A percentile compares a stretch with the other conserved stretches of the same genome.
These are phyloP conservation scores for Eurotiales sp. DNA, from an alignment of 2,329 filamentous ascomycete species.

Conservation along the genomic window DNA sequence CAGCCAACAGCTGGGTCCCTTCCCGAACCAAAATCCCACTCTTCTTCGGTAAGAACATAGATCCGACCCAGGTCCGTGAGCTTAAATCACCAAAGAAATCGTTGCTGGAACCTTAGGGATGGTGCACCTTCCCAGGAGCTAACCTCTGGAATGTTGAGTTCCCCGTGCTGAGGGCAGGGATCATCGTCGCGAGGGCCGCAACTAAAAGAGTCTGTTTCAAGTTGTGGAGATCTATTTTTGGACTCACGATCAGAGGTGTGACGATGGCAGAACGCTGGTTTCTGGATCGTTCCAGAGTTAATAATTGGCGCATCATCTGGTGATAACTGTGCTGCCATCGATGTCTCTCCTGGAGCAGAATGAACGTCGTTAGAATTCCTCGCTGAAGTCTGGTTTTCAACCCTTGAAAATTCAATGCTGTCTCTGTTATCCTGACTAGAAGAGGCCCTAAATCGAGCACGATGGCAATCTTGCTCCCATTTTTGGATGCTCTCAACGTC, in stretches of 20 bases:
- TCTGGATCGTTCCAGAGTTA: not conserved
- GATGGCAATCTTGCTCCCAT: constrained; percentile 32
- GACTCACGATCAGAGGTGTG: not conserved
- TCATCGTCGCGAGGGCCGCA: not conserved
- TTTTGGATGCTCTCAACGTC: constrained; percentile 30
- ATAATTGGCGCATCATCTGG: not conserved
- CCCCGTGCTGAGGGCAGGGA: not conserved
- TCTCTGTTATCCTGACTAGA: not conserved
- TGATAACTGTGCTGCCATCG: not conserved
- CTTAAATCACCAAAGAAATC: constrained; percentile 31
- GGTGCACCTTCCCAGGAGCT: constrained; percentile 30
- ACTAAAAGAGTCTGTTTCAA: not conserved
- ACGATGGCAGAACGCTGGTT: not conserved
- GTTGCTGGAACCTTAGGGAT: constrained; percentile 27
- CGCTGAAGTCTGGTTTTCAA: not conserved
- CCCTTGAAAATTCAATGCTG: not conserved
- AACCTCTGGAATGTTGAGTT: not conserved
- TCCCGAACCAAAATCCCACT: constrained; percentile 40
- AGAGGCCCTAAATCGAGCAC: not conserved
- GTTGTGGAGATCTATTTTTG: not conserved
- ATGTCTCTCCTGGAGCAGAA: not conserved
- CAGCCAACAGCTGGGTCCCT: constrained; percentile 46
- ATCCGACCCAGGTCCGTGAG: constrained; percentile 56
- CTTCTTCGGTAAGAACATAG: constrained; percentile 74
- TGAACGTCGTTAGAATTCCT: not conserved